phyloP scores from a whole-genome alignment of 768 basidiomycete genomes.

The Suillus brevipes region DNA sequence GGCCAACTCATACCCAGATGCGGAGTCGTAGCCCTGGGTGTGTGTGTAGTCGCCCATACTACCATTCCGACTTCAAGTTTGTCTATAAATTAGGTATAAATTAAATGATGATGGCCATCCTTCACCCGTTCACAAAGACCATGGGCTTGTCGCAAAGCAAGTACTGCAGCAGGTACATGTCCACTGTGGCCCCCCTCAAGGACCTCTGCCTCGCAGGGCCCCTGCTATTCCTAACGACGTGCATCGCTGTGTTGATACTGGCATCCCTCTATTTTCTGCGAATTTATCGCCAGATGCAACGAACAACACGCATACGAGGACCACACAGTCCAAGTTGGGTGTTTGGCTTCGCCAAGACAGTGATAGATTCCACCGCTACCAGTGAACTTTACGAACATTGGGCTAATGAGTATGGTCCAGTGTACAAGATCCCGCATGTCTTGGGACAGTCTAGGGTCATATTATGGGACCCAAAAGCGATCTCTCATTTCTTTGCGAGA shows the following conservation, averaged over 20 bases:
- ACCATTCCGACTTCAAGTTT: no score
- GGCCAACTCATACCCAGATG: no score
- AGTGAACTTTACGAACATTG: not conserved
- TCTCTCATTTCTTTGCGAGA: not conserved
- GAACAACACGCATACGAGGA: not conserved
- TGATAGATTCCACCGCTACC: not conserved
- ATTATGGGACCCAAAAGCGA: not conserved
- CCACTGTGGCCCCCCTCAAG: not conserved
- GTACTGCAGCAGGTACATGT: no score
- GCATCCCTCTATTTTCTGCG: not conserved
- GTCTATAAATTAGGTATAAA: no score
- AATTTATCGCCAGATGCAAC: not conserved
- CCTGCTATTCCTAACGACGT: not conserved
- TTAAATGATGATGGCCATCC: no score
- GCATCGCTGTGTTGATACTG: not conserved
- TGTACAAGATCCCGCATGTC: not conserved
- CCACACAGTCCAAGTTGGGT: not conserved
- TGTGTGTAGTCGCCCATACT: no score
- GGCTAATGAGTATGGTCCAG: not conserved
- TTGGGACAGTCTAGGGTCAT: not conserved
- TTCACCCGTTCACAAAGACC: no score
- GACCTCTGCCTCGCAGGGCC: not conserved
- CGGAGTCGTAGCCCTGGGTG: no score
- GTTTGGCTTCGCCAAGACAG: not conserved
- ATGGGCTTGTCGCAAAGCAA: not conserved